Base-by-base conservation (phyloP, 2,329 filamentous ascomycete genomes). In the Alternaria arbusti region DNA sequence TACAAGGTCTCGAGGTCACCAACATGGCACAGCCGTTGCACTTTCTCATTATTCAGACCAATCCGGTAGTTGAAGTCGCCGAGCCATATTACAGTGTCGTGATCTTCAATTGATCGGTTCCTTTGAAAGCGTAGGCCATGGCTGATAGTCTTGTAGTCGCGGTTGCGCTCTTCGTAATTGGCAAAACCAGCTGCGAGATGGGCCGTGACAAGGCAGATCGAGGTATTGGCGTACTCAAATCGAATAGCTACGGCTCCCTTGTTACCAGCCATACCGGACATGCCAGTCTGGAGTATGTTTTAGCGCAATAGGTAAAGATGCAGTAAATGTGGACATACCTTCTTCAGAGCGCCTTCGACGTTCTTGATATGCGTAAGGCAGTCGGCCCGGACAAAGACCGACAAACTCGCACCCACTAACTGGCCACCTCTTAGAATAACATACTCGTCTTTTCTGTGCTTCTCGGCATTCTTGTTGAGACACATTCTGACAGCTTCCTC, bases 21-120 rank as follows among this genome's bases (percentile, higher is more conserved):
- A 58, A 87, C 86, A 71, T 90, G 87, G 58, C 97, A 88, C 10
- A 97, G 83, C 30, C 89, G 87, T 69, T 92, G 90, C 8, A 93
- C 92, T 63, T 86, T 89, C 43, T 97, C 93, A 68, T 93, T 89
- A 47, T 86, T 87, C 61, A 98, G 85, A 1, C 94, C 95, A 72
- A 99, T 97, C 17, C 96, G 91, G 80, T 99, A 99, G 77, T 99
- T 99, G 84, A 99, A 99, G 79, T 99, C 96, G 6, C 96, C 96
- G 45, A 97, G 86, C 95, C 96, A 99, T 57, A 82, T 90, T 36
- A 98, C 90, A 22, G 92, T 90, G 68, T 91, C 93, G 76, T 99
- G 96, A 77, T 98, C 91, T 72, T 96, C 93, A 66, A 99, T 98
- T 6, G 91, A 88, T 61, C 94, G 86, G 74, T 97, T 97, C 58